Evolutionary conservation across 2,329 filamentous ascomycete species (phyloP).

Genomic region (Aspergillus nomiae): DNA sequence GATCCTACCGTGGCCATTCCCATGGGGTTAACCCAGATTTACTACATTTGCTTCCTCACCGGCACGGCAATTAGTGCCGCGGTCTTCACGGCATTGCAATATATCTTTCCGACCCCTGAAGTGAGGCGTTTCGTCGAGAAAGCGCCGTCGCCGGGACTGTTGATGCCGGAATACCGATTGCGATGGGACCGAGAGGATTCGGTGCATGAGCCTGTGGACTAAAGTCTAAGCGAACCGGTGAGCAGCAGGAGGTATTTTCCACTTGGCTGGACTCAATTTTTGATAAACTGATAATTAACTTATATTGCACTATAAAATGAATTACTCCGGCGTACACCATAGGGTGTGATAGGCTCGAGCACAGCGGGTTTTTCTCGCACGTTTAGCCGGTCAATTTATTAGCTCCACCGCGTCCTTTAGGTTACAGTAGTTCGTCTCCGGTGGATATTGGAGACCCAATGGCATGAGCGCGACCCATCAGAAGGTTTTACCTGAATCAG

Average conservation of each 20-base stretch:
- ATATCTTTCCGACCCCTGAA: not conserved
- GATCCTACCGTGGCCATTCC: not conserved
- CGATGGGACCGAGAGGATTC: not conserved
- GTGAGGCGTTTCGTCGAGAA: not conserved
- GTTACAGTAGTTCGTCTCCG: not conserved
- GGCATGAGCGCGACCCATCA: not conserved
- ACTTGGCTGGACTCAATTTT: not conserved
- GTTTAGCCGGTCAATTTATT: no score
- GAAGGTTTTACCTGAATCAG: not conserved
- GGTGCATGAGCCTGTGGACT: not conserved
- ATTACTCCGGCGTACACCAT: not conserved
- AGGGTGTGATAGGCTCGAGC: no score
- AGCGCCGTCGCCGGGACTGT: not conserved
- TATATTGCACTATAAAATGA: not conserved
- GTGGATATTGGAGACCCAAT: not conserved
- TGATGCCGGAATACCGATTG: conserved; percentile 5
- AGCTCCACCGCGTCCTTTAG: no score
- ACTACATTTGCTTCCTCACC: conserved; percentile 4
- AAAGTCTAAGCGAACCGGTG: not conserved
- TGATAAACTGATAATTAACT: not conserved
- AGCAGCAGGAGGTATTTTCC: not conserved
- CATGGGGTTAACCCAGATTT: not conserved
- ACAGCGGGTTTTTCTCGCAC: no score
- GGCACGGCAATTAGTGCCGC: conserved; percentile 1
- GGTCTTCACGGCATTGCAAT: not conserved